Evolutionary conservation across 768 basidiomycete species (phyloP), one percentile per base, ranked within the genome.

Genomic region (Boletus rufocinnamomeus): DNA sequence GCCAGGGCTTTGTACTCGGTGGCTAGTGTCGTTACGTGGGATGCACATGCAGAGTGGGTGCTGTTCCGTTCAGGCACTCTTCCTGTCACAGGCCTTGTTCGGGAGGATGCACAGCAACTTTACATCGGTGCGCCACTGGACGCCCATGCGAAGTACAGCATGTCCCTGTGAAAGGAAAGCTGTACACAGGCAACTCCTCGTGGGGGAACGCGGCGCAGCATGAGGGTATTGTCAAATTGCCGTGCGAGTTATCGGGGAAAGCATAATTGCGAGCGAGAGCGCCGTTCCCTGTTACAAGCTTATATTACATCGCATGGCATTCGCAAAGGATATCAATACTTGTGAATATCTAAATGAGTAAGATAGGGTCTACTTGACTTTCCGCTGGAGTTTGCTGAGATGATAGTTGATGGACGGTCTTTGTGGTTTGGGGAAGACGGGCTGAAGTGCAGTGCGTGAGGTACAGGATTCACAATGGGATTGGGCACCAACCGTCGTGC

Each of bases 381-480:
- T 83, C 70, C 89, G 91, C 60, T 84, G 81, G 61, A 93, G 79
- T 72, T 91, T 84, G 65, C 89, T 87, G 63, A 95, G 84, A 73
- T 94, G 91, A 72, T 92, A 95, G 74, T 95, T 95, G 77, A 95
- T 93, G 35, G 89, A 85, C 35, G 93, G 83, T 69, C 80, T 82
- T 52, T 86, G 90, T 45, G 74, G 73, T 69, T 87, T 91, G 60
- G 84, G 84, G 50, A 81, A 79, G 69, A 85, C 78, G 13, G 88
- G 87, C 91, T 94, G 68, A 14, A 59, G 16, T 9, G 30, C 47
- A 54, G 38, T 62, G 47, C 69, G 61, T 14, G 41, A 5, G 35
- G 28, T 11, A 27, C n/a, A 1, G 27, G 4, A 34, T n/a, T 19
- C 27, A 55, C 32, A 28, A 46, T 43, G 28, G 37, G 9, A 50